Conservation (phyloP, 2,329 filamentous ascomycete genomes). For the Ascochyta rabiei region DNA sequence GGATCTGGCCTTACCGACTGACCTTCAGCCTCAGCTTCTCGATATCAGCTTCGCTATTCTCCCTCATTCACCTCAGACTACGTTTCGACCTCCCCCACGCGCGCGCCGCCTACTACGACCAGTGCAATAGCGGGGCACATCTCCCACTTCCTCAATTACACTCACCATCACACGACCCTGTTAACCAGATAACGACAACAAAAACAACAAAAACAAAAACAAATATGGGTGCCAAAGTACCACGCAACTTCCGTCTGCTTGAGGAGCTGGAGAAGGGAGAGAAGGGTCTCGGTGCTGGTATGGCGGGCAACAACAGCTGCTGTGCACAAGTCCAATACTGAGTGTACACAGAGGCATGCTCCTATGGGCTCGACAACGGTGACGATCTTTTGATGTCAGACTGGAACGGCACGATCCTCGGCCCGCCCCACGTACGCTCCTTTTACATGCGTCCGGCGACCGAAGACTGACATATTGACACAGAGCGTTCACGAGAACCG, state of each 20-base stretch:
- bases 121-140: constrained; percentile 39
- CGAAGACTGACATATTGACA: not conserved
- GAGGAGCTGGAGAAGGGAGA: constrained; percentile 99
- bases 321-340: constrained; percentile 13
- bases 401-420: constrained; percentile 98
- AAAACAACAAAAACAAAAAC: constrained; percentile 17
- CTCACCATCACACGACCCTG: constrained; percentile 10
- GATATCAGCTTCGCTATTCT: not conserved
- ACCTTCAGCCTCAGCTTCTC: constrained; percentile 9
- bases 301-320: constrained; percentile 8
- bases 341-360: constrained; percentile 78
- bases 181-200: constrained; percentile 6
- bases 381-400: constrained; percentile 97
- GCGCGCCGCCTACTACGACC: constrained; percentile 11
- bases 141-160: constrained; percentile 32
- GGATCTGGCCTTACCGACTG: not conserved
- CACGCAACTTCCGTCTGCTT: constrained; percentile 92
- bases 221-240: constrained; percentile 74
- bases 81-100: constrained; percentile 5
- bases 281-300: constrained; percentile 92
- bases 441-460: not conserved
- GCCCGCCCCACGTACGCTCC: constrained; percentile 84
- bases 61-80: constrained; percentile 1
- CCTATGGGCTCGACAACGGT: constrained; percentile 91
- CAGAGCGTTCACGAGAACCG: constrained; percentile 97